Base-by-base conservation (phyloP, 225 moss, liverwort and hornwort species). In the Antitrichia curtipendula region DNA sequence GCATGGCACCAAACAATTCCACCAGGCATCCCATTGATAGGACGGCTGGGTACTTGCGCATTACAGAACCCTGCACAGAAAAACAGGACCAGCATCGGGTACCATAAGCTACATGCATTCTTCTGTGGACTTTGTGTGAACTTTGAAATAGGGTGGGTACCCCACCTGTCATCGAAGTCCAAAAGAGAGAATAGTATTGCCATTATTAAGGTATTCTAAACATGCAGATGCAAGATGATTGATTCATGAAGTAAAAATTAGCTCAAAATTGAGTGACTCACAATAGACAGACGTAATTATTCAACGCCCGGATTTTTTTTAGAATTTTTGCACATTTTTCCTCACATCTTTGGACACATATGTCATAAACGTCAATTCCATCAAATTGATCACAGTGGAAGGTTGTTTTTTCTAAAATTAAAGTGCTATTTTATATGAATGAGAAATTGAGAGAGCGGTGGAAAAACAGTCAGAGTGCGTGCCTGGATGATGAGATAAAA, bases 401-500 rank as follows among this genome's bases (percentile, higher is more conserved):
- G n/a, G 15, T 23, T n/a, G 3, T 23, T 53, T 34, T 45, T 53
- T 53, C 53, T 24, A 22, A 24, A 36, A 9, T 24, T 9, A 22
- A 76, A 76, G 6, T 8, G 6, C n/a, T 53, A 10, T 2, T 36
- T 53, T 15, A 36, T 8, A 76, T 3, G 9, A 76, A 53, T 76
- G 76, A 76, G 53, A 75, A 75, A 8, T n/a, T n/a, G 76, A 75
- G 13, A 75, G 52, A 75, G 52, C 21, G 14, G 52, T 52, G 52
- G 6, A 53, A 53, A 53, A 76, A 22, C 53, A 76, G 2, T 53
- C 9, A n/a, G 24, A 56, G 32, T 4, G n/a, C 54, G 19, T 25
- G 65, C 89, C 86, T 89, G 86, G 32, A 81, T 86, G 86, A 89
- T 86, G 86, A 89, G 82, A 28, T 75, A 89, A 18, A 86, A 86